Percentiles rank a stretch among this genome's conserved stretches.
Conservation (phyloP, 306 rosid genomes). For the Fragaria ananassa region DNA sequence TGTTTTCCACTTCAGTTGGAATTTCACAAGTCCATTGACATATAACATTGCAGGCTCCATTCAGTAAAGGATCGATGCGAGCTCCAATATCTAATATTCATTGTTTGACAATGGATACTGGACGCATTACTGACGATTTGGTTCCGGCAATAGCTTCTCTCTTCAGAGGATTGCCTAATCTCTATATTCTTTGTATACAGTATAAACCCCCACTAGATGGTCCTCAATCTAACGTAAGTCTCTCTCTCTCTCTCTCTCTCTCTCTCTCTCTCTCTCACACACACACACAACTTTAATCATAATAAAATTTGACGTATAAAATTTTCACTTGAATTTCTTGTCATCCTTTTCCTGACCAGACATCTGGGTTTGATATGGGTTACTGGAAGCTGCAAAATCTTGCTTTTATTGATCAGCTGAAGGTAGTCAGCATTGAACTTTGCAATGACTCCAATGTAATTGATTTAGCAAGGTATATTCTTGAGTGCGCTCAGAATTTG, state of each 20-base stretch:
- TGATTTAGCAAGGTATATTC: neutral
- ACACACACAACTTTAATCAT: too few species aligned
- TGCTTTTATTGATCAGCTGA: neutral
- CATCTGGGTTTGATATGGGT: neutral
- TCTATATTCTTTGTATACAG: neutral
- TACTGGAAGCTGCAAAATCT: neutral
- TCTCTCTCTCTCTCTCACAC: neutral
- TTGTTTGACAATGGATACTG: neutral
- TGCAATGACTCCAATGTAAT: neutral
- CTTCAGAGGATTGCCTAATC: neutral
- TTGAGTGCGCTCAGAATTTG: neutral
- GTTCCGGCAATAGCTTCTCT: neutral
- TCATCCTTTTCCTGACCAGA: neutral
- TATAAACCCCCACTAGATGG: neutral
- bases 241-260: neutral
- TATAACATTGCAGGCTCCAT: neutral
- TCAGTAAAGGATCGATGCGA: neutral
- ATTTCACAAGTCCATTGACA: neutral
- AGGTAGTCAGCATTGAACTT: neutral
- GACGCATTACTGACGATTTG: neutral
- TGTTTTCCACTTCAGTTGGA: neutral
- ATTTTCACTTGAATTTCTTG: neutral
- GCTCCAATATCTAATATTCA: neutral
- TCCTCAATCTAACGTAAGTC: neutral
- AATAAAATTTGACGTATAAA: neutral